These are phyloP conservation scores for Kwoniella botswanensis DNA, from an alignment of 768 basidiomycete species.

Conservation along the genomic window DNA sequence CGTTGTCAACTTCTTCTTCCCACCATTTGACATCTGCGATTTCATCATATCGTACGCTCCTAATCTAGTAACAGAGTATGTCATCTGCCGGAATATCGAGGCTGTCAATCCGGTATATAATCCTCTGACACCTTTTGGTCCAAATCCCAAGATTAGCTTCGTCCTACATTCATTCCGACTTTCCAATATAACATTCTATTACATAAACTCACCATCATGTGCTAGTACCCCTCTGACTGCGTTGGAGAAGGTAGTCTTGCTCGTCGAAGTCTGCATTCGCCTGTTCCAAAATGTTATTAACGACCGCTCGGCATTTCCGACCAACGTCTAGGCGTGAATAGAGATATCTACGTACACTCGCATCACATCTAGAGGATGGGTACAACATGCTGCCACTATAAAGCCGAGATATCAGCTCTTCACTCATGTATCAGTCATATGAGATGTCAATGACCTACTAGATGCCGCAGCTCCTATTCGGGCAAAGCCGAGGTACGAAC, in stretches of 20 bases:
- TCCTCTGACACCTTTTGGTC: slow-evolving; percentile 45
- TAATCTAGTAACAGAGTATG: slow-evolving; percentile 49
- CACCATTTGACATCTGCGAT: slow-evolving; percentile 35
- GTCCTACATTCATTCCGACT: too few species aligned
- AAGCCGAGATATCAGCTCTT: background rate
- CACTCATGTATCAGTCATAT: background rate
- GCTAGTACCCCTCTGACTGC: slow-evolving; percentile 35
- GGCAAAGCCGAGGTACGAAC: slow-evolving; percentile 19
- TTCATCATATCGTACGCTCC: slow-evolving; percentile 57
- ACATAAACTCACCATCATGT: slow-evolving; percentile 30
- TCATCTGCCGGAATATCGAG: slow-evolving; percentile 53
- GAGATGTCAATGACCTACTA: slow-evolving; percentile 28
- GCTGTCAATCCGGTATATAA: slow-evolving; percentile 55
- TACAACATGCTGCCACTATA: slow-evolving; percentile 54
- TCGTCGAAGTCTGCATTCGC: slow-evolving; percentile 50
- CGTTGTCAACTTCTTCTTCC: slow-evolving; percentile 32
- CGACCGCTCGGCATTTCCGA: background rate
- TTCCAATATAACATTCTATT: too few species aligned
- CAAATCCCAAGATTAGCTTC: too few species aligned
- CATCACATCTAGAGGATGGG: slow-evolving; percentile 53
- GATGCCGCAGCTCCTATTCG: slow-evolving; percentile 48
- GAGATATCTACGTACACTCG: slow-evolving; percentile 43
- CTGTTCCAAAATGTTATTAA: slow-evolving; percentile 20
- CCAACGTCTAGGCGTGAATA: background rate
- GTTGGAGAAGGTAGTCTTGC: slow-evolving; percentile 35